These are phyloP conservation scores for Eucalyptus victrix DNA, from an alignment of 345 rosid species.

Conservation along the genomic window DNA sequence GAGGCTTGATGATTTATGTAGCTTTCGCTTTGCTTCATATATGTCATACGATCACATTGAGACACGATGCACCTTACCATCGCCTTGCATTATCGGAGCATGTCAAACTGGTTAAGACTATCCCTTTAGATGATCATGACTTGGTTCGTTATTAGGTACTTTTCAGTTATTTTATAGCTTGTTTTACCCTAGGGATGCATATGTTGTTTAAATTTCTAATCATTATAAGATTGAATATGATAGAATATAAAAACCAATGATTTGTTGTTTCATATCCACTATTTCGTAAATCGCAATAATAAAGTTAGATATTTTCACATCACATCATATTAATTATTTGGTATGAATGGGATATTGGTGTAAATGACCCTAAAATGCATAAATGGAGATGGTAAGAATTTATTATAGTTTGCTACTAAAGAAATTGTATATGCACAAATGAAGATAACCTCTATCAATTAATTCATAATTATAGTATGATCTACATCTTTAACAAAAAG, in stretches of 20 bases:
- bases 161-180: neutral
- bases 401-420: too few species aligned
- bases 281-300: too few species aligned
- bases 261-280: too few species aligned
- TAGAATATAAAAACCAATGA: too few species aligned
- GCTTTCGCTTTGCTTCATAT: neutral
- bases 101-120: neutral
- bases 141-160: neutral
- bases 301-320: rapidly evolving
- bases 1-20: neutral
- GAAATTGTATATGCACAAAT: too few species aligned
- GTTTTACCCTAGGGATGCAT: neutral
- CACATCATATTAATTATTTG: too few species aligned
- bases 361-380: neutral
- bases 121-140: neutral
- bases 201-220: too few species aligned
- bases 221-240: too few species aligned
- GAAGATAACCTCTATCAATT: neutral
- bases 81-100: neutral
- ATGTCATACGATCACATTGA: neutral
- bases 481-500: neutral
- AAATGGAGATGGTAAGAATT: neutral
- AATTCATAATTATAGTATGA: neutral
- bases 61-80: neutral
- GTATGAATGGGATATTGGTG: neutral